Base-by-base conservation (phyloP, 2,329 filamentous ascomycete species). In the Hypoxylon sp. region DNA sequence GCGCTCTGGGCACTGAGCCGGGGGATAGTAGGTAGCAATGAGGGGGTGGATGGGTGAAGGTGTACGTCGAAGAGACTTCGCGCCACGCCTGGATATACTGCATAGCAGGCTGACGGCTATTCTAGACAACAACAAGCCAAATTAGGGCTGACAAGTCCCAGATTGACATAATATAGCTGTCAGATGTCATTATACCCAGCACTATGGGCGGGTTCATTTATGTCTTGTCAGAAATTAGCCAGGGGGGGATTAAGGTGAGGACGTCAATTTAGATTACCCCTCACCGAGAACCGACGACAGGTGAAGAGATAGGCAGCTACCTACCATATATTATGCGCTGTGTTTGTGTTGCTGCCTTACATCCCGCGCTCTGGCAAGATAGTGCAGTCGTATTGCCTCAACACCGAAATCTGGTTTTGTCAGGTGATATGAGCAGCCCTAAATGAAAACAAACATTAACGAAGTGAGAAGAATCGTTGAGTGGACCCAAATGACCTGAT, bases 41-140 rank as follows among this genome's bases (percentile, higher is more conserved):
- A 59, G 58, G 33, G 40, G 64, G 62, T 70, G 67, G 65, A 60
- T 58, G 20, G 54, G 68, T 53, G n/a, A 62, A 51, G 60, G 61
- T 61, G 64, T 68, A 35, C 13, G 40, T 37, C 22, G 42, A 70
- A 61, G 53, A 62, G 33, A 58, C 61, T 65, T 68, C 61, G 61
- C 57, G 35, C 2, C 49, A 25, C 48, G 20, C 17, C 27, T 46
- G 33, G 14, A 61, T 48, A 17, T 44, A 42, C 30, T 31, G 20
- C 11, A n/a, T 14, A 31, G 53, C 11, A 61, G 5, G 53, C 31
- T 56, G 57, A 53, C 46, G 58, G 58, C 11, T 57, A 57, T 61
- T 53, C 8, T 53, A 37, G 51, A 17, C 33, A 27, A 8, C 27
- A 50, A 33, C 31, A 25, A 40, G 35, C 48, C 49, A 33, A 35